These are phyloP conservation scores for Pulveroboletus ravenelii DNA, from an alignment of 768 basidiomycete genomes.

Conservation along the genomic window DNA sequence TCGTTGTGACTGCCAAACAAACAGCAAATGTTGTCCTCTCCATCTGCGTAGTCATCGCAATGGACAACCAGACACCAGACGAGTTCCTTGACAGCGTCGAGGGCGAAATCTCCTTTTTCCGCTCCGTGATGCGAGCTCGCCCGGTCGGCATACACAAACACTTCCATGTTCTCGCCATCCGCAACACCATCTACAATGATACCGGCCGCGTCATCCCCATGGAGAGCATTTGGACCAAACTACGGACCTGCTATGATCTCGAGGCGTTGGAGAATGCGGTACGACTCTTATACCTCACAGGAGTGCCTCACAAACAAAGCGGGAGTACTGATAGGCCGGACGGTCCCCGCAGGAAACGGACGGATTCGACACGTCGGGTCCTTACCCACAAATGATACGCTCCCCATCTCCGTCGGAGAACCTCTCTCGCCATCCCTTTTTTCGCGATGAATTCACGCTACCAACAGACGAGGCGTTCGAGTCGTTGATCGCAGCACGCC, in stretches of 20 bases:
- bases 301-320: no score
- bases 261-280: constrained; percentile 68
- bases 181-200: constrained; percentile 65
- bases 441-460: constrained; percentile 61
- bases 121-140: constrained; percentile 73
- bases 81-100: constrained; percentile 65
- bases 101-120: constrained; percentile 84
- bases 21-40: neutral
- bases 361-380: constrained; percentile 41
- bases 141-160: constrained; percentile 81
- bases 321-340: neutral
- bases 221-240: constrained; percentile 72
- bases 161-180: constrained; percentile 76
- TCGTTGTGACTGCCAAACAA: constrained; percentile 26
- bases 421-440: constrained; percentile 64
- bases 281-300: neutral
- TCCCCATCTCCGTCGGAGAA: constrained; percentile 71
- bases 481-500: constrained; percentile 53
- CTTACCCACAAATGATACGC: constrained; percentile 45
- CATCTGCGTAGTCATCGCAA: constrained; percentile 1
- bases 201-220: constrained; percentile 56
- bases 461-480: constrained; percentile 62
- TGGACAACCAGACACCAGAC: constrained; percentile 28
- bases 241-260: constrained; percentile 66
- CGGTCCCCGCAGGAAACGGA: constrained; percentile 37